A percentile compares a stretch with the other conserved stretches of the same genome.
phyloP scores from a whole-genome alignment of 2,329 filamentous ascomycete genomes.

The Alternaria brassicae region DNA sequence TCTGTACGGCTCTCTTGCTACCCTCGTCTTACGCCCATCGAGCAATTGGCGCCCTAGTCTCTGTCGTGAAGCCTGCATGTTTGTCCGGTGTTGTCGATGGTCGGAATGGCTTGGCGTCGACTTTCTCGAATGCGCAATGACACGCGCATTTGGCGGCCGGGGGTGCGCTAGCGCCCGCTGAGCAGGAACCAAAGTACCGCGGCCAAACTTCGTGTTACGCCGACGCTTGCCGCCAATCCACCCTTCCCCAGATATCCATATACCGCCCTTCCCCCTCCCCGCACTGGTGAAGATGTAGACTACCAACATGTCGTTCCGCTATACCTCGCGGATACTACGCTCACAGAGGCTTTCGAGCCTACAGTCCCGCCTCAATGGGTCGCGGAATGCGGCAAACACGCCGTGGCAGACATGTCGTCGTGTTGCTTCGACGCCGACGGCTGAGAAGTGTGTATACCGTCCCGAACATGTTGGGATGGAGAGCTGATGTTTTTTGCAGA shows the following conservation, averaged over 20 bases:
- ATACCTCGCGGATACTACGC: slow-evolving; percentile 37
- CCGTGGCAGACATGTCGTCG: slow-evolving; percentile 59
- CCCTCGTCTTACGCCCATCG: slow-evolving; percentile 20
- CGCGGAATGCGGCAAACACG: slow-evolving; percentile 18
- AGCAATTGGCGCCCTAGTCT: slow-evolving; percentile 44
- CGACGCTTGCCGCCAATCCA: slow-evolving; percentile 43
- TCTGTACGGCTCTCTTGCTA: slow-evolving; percentile 48
- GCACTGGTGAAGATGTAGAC: slow-evolving; percentile 30
- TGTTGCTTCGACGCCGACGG: slow-evolving; percentile 65
- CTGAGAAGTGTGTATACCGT: slow-evolving; percentile 63
- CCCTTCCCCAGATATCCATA: slow-evolving; percentile 35
- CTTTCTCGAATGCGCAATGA: slow-evolving; percentile 33
- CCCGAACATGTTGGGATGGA: background rate
- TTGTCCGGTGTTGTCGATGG: slow-evolving; percentile 15
- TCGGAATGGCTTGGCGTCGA: slow-evolving; percentile 38
- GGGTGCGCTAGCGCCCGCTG: slow-evolving; percentile 16
- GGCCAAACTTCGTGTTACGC: slow-evolving; percentile 16
- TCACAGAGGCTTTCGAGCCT: slow-evolving; percentile 22
- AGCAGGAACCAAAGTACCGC: background rate
- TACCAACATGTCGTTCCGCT: slow-evolving; percentile 46
- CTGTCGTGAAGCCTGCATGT: slow-evolving; percentile 37
- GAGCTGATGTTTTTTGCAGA: slow-evolving; percentile 42
- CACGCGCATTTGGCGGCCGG: slow-evolving; percentile 34
- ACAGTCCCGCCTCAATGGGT: slow-evolving; percentile 24
- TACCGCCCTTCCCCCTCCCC: slow-evolving; percentile 18